Percentiles rank a stretch among this genome's conserved stretches.
phyloP scores from a whole-genome alignment of 1,284 basidiomycete genomes.

The Ceratobasidium sp. region DNA sequence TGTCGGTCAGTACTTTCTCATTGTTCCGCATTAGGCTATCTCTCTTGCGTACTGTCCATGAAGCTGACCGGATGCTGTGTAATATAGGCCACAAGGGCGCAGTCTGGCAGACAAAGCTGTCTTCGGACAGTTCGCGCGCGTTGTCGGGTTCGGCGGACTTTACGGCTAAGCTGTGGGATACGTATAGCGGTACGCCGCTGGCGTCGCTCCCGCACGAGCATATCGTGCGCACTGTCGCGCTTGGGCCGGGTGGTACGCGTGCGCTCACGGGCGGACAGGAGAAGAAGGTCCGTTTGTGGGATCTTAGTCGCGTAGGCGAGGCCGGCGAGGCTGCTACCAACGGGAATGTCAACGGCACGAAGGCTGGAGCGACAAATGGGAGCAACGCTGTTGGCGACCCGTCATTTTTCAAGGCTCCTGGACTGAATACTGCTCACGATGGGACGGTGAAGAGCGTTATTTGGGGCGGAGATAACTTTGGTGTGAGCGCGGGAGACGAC shows the following conservation, averaged over 20 bases:
- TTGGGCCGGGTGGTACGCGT: constrained; percentile 73
- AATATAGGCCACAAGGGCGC: constrained; percentile 90
- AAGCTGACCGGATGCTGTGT: constrained; percentile 7
- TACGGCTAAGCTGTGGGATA: constrained; percentile 98
- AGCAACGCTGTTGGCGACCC: constrained; percentile 59
- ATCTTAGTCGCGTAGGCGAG: constrained; percentile 84
- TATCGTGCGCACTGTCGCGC: constrained; percentile 94
- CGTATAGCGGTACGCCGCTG: constrained; percentile 84
- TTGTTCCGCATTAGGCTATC: constrained; percentile 1
- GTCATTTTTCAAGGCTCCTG: constrained; percentile 35
- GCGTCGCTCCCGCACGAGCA: constrained; percentile 98
- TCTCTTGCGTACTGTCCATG: too few relatives aligned
- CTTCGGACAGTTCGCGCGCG: constrained; percentile 84
- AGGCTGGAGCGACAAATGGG: constrained; percentile 47
- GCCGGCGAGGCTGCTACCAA: constrained; percentile 62
- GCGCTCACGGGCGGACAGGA: constrained; percentile 96
- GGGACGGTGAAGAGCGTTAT: constrained; percentile 92
- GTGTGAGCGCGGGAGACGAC: constrained; percentile 92
- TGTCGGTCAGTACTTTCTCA: constrained; percentile 62
- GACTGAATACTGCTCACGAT: constrained; percentile 71
- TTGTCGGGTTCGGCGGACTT: constrained; percentile 97
- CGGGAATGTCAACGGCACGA: constrained; percentile 16
- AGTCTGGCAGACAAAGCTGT: constrained; percentile 96
- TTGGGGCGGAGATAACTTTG: constrained; percentile 84
- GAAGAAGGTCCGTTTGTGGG: constrained; percentile 96